These are phyloP conservation scores for Gossypium turneri DNA, from an alignment of 345 rosid genomes.

Conservation along the genomic window DNA sequence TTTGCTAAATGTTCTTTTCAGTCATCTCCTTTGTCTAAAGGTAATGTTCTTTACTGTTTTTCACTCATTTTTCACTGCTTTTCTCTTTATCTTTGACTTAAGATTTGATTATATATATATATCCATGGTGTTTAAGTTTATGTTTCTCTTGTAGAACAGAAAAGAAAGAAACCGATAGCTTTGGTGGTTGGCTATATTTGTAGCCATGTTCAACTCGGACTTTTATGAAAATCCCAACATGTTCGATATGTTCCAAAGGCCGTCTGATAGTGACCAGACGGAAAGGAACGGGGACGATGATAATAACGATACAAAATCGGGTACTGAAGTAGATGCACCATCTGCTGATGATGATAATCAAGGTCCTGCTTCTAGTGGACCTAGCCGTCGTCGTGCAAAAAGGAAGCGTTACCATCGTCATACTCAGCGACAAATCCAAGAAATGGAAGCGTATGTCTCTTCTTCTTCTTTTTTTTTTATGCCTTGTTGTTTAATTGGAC, in stretches of 20 bases:
- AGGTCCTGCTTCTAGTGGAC: conserved; percentile 36
- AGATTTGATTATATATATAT: background rate
- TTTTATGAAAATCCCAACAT: conserved; percentile 65
- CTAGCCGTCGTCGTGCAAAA: conserved; percentile 43
- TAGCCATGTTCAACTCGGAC: conserved; percentile 61
- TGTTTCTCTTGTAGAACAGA: conserved; percentile 13
- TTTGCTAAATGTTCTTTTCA: background rate
- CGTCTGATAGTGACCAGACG: conserved; percentile 48
- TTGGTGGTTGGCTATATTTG: conserved; percentile 3
- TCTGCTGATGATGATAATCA: conserved; percentile 81
- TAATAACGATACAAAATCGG: conserved; percentile 75
- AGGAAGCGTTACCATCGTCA: conserved; percentile 93
- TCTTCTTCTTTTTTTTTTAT: background rate
- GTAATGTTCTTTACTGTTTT: background rate
- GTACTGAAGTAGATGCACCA: conserved; percentile 57
- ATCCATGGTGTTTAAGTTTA: too few species aligned
- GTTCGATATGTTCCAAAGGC: conserved; percentile 60
- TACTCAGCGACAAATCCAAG: conserved; percentile 92
- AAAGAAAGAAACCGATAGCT: conserved; percentile 2
- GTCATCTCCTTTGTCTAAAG: background rate
- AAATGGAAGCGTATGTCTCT: conserved; percentile 76
- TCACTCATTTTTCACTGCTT: background rate
- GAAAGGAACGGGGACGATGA: conserved; percentile 64
- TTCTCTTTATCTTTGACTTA: background rate
- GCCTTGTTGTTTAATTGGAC: background rate